A percentile compares a stretch with the other conserved stretches of the same genome.
These are phyloP conservation scores for Creolimax fragrantissima DNA, from an alignment of 78 protist genomes.

Conservation along the genomic window DNA sequence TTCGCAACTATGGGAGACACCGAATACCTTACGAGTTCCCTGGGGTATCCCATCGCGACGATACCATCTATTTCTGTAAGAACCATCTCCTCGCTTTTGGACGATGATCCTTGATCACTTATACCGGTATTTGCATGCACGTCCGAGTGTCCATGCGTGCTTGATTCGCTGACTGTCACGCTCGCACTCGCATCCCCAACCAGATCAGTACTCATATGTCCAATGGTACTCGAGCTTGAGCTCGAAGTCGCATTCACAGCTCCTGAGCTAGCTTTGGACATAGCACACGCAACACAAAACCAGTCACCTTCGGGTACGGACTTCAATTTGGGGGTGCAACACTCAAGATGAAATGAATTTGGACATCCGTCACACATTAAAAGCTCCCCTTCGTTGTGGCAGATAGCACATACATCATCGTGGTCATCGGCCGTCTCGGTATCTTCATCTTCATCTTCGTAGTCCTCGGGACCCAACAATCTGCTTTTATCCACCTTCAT, in stretches of 20 bases:
- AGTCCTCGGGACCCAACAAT: too few species aligned
- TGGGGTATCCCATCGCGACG: not conserved
- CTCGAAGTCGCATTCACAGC: not conserved
- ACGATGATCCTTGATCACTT: not conserved
- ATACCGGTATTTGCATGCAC: too few species aligned
- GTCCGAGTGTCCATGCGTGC: too few species aligned
- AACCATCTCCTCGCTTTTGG: not conserved
- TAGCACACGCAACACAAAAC: not conserved
- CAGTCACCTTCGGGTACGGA: not conserved
- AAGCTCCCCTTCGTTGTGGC: not conserved
- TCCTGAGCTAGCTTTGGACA: not conserved
- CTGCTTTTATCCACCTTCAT: not conserved
- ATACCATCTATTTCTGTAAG: not conserved
- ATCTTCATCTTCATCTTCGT: not conserved
- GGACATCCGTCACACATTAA: not conserved
- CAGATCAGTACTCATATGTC: not conserved
- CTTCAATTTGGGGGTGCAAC: not conserved
- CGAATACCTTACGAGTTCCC: not conserved
- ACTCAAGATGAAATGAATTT: not conserved
- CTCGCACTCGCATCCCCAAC: not conserved
- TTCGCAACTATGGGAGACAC: too few species aligned
- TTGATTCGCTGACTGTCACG: not conserved
- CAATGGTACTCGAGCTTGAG: not conserved
- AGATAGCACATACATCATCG: not conserved
- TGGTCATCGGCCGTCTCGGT: not conserved